These are phyloP conservation scores for Lodderomyces pseudojiufengensis DNA, from an alignment of 1,139 yeast species.

Conservation along the genomic window DNA sequence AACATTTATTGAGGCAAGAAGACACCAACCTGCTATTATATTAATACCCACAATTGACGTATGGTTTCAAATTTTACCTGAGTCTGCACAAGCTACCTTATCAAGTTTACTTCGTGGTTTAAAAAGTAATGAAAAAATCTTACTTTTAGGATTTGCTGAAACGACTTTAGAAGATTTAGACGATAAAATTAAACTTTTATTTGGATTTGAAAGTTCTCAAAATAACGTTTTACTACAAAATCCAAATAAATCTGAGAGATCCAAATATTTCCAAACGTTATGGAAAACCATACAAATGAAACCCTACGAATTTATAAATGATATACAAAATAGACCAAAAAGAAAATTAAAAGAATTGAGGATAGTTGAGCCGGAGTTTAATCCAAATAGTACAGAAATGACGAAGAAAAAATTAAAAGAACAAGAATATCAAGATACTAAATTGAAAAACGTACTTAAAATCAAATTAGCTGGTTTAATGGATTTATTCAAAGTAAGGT, in stretches of 20 bases:
- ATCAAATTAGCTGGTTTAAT: slow-evolving; percentile 81
- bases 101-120: slow-evolving; percentile 66
- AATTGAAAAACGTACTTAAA: slow-evolving; percentile 77
- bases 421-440: slow-evolving; percentile 70
- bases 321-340: slow-evolving; percentile 48
- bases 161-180: slow-evolving; percentile 29
- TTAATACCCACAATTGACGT: slow-evolving; percentile 81
- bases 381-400: slow-evolving; percentile 14
- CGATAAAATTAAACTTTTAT: slow-evolving; percentile 40
- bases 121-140: slow-evolving; percentile 66
- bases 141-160: slow-evolving; percentile 77
- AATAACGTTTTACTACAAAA: slow-evolving; percentile 45
- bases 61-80: slow-evolving; percentile 69
- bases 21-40: slow-evolving; percentile 86
- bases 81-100: slow-evolving; percentile 68
- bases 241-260: slow-evolving; percentile 42
- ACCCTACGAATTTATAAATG: slow-evolving; percentile 61
- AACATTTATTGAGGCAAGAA: slow-evolving; percentile 79
- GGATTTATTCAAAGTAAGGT: slow-evolving; percentile 84
- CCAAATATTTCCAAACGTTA: slow-evolving; percentile 53
- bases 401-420: slow-evolving; percentile 40
- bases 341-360: slow-evolving; percentile 39
- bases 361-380: slow-evolving; percentile 18
- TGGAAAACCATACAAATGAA: slow-evolving; percentile 56
- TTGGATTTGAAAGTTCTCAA: slow-evolving; percentile 48